Evolutionary conservation across 75 land plant genomes (phyloP).

Genomic region (Ceratopteris richardii): DNA sequence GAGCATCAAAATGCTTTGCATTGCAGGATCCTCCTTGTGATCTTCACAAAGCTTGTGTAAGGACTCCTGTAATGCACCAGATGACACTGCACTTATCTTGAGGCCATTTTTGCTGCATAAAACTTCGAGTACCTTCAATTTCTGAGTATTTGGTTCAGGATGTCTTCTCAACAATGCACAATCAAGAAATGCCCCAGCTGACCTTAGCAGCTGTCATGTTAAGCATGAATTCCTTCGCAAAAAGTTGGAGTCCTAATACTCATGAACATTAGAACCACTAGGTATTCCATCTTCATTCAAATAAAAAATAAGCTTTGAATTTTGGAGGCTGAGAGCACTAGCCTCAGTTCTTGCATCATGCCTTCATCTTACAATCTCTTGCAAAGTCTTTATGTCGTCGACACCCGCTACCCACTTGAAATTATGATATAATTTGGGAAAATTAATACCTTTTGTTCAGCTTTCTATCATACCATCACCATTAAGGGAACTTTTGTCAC

Average conservation of each 20-base stretch:
- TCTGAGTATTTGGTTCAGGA: slow-evolving; percentile 78
- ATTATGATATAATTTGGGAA: slow-evolving; percentile 44
- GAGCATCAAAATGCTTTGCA: slow-evolving; percentile 61
- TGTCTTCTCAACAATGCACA: slow-evolving; percentile 79
- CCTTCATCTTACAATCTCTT: slow-evolving; percentile 51
- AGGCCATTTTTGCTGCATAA: slow-evolving; percentile 71
- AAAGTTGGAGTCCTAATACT: slow-evolving; percentile 51
- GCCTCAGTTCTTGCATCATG: slow-evolving; percentile 46
- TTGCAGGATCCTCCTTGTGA: slow-evolving; percentile 60
- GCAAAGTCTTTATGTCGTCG: slow-evolving; percentile 44
- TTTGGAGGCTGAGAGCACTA: slow-evolving; percentile 71
- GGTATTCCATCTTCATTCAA: slow-evolving; percentile 80
- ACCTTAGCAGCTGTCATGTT: slow-evolving; percentile 81
- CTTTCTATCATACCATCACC: slow-evolving; percentile 6
- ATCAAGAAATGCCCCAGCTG: slow-evolving; percentile 74
- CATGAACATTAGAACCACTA: slow-evolving; percentile 46
- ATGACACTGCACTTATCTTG: slow-evolving; percentile 65
- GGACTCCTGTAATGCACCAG: slow-evolving; percentile 59
- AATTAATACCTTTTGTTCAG: slow-evolving; percentile 1
- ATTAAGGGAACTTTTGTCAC: slow-evolving; percentile 26
- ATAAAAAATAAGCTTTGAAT: slow-evolving; percentile 43
- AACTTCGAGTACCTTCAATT: slow-evolving; percentile 71
- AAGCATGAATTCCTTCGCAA: slow-evolving; percentile 95
- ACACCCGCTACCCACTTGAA: slow-evolving; percentile 57
- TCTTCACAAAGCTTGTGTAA: slow-evolving; percentile 45